Evolutionary conservation across 306 rosid genomes (phyloP).

Genomic region (Vicia sativa): DNA sequence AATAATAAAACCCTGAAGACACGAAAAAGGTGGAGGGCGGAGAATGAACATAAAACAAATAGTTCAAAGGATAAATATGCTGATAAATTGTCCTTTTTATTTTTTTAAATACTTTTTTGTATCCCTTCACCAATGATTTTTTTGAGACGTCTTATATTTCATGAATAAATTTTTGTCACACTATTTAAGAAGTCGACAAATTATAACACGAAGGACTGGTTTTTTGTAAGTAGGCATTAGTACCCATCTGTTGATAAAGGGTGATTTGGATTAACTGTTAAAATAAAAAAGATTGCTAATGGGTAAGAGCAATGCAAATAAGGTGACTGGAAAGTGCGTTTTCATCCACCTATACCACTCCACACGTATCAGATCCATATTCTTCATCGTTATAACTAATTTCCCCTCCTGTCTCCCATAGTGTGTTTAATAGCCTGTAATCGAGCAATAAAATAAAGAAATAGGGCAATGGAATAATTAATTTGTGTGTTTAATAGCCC

Average conservation of each 20-base stretch:
- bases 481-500: not conserved
- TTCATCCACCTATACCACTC: not conserved
- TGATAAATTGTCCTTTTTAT: not conserved
- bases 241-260: not conserved
- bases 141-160: not conserved
- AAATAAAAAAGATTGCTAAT: not conserved
- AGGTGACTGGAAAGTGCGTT: not conserved
- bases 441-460: not conserved
- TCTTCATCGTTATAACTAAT: not conserved
- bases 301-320: not conserved
- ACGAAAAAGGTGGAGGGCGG: too few relatives aligned
- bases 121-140: not conserved
- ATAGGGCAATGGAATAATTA: not conserved
- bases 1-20: too few relatives aligned
- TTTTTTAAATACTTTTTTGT: not conserved
- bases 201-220: conserved; percentile 3
- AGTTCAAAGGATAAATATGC: too few relatives aligned
- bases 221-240: not conserved
- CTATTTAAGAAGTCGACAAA: not conserved
- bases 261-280: not conserved
- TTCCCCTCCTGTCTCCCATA: not conserved
- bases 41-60: too few relatives aligned
- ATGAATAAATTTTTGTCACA: not conserved
- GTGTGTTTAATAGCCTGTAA: not conserved
- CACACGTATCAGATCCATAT: not conserved